A percentile compares a stretch with the other conserved stretches of the same genome.
Conservation (phyloP, 2,329 filamentous ascomycete genomes). For the Boeremia exigua region DNA sequence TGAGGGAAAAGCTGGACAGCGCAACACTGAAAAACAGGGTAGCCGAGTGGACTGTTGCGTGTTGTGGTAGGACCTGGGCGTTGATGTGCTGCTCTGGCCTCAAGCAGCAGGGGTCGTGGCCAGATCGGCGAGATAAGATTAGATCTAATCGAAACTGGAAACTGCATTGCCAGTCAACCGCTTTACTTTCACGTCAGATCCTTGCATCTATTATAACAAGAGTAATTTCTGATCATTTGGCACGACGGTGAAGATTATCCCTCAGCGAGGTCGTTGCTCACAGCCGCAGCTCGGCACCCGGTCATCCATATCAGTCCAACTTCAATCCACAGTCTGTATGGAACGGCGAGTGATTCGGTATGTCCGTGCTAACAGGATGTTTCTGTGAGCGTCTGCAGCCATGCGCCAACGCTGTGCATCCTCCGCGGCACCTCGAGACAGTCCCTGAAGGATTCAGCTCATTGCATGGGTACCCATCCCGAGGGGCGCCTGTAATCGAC, state of each 20-base stretch:
- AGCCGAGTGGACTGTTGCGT: constrained; percentile 9
- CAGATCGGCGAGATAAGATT: constrained; percentile 37
- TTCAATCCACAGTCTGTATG: background rate
- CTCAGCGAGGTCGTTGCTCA: too few relatives aligned
- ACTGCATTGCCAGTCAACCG: background rate
- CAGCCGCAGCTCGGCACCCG: too few relatives aligned
- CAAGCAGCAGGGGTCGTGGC: constrained; percentile 37
- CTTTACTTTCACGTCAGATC: background rate
- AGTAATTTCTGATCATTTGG: too few relatives aligned
- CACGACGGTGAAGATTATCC: too few relatives aligned
- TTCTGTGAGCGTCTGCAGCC: background rate
- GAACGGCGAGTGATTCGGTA: background rate
- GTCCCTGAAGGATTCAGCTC: constrained; percentile 4
- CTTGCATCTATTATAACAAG: too few relatives aligned
- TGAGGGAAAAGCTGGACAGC: background rate
- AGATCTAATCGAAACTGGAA: constrained; percentile 22
- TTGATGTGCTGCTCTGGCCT: constrained; percentile 45
- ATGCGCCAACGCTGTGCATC: background rate
- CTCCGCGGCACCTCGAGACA: background rate
- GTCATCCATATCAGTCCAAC: too few relatives aligned
- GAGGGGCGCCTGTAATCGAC: constrained; percentile 17
- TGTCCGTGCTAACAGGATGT: background rate
- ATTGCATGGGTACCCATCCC: constrained; percentile 18
- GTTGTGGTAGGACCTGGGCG: constrained; percentile 31
- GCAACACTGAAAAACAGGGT: background rate